Evolutionary conservation across 768 basidiomycete species (phyloP).

Genomic region (Favolaschia claudopus): DNA sequence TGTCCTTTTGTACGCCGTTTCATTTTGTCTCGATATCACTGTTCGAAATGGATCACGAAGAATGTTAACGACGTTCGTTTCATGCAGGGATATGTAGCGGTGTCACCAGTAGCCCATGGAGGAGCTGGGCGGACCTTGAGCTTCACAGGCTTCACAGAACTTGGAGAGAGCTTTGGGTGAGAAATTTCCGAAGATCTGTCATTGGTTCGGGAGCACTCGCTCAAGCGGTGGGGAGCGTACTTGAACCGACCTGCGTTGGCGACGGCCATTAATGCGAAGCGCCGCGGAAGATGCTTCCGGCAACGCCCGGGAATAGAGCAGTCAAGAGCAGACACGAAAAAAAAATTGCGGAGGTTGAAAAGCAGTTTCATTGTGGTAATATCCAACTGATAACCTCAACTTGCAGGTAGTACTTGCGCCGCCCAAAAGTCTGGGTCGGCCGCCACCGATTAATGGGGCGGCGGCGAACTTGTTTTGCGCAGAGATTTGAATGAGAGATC

Average conservation of each 20-base stretch:
- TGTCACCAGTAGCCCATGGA: neutral
- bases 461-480: neutral
- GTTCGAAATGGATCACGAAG: neutral
- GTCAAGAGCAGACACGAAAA: neutral
- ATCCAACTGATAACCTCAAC: slow-evolving; percentile 13
- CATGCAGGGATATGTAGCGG: too few species aligned
- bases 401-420: neutral
- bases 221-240: slow-evolving; percentile 2
- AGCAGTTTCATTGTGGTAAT: slow-evolving; percentile 9
- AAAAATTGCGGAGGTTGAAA: slow-evolving; percentile 5
- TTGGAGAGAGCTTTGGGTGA: neutral
- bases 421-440: slow-evolving; percentile 11
- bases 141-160: neutral
- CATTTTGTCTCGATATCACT: neutral
- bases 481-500: slow-evolving; percentile 12
- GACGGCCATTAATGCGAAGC: neutral
- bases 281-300: slow-evolving; percentile 10
- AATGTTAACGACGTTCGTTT: too few species aligned
- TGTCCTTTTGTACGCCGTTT: neutral
- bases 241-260: neutral
- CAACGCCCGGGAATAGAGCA: neutral
- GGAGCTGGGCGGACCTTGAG: neutral
- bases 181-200: slow-evolving; percentile 14
- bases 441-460: slow-evolving; percentile 9
- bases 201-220: slow-evolving; percentile 3